A percentile compares a stretch with the other conserved stretches of the same genome.
Conservation (phyloP, 2,329 filamentous ascomycete genomes). For the Aspergillus phoenicis region DNA sequence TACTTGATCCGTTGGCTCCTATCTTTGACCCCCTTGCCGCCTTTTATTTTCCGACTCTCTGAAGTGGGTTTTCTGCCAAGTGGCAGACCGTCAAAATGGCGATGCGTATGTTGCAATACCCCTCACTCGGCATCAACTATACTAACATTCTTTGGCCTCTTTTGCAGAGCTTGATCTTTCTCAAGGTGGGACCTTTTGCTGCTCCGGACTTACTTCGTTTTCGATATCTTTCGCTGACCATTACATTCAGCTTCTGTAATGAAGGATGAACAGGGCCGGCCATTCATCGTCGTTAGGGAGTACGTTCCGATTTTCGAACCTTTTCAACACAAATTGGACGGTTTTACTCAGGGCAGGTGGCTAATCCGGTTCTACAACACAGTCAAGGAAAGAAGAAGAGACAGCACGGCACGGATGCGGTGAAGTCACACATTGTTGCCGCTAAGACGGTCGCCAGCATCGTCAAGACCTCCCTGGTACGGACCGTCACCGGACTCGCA, state of each 20-base stretch:
- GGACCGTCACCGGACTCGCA: conserved; percentile 20
- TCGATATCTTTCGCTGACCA: conserved; percentile 25
- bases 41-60: conserved; percentile 16
- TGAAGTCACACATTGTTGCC: conserved; percentile 97
- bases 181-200: conserved; percentile 39
- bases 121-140: conserved; percentile 34
- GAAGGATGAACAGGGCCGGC: conserved; percentile 96
- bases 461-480: conserved; percentile 87
- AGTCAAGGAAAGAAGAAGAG: conserved; percentile 98
- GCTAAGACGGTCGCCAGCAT: conserved; percentile 95
- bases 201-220: neutral
- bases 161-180: conserved; percentile 51
- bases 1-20: conserved; percentile 9
- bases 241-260: conserved; percentile 66
- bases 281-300: conserved; percentile 98
- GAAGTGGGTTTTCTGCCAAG: conserved; percentile 28
- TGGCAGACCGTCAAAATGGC: conserved; percentile 49
- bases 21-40: conserved; percentile 9
- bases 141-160: conserved; percentile 29
- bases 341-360: neutral
- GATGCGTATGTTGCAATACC: conserved; percentile 49
- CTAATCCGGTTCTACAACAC: conserved; percentile 14
- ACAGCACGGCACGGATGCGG: conserved; percentile 92
- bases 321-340: neutral
- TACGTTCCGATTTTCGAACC: conserved; percentile 53